These are phyloP conservation scores for Leptographium procerum DNA, from an alignment of 2,329 filamentous ascomycete species.

Conservation along the genomic window DNA sequence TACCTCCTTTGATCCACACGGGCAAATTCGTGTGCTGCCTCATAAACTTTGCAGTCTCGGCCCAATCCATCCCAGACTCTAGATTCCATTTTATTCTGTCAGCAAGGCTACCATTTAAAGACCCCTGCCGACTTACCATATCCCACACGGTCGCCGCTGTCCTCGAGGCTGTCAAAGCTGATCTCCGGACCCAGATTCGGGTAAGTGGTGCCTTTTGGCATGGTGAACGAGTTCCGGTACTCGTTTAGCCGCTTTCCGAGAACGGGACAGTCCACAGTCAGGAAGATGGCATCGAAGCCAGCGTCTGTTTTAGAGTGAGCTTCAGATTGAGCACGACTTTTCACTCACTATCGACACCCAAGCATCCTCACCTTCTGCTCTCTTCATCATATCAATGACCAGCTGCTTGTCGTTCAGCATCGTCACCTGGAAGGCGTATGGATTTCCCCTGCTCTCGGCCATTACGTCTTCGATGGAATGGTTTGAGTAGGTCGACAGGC, in stretches of 20 bases:
- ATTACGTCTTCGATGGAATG: constrained; percentile 33
- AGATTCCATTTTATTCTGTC: background rate
- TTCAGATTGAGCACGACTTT: too few relatives aligned
- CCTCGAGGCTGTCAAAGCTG: background rate
- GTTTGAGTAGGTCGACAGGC: constrained; percentile 34
- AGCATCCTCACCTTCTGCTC: constrained; percentile 4
- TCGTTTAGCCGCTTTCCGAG: constrained; percentile 42
- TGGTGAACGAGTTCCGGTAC: constrained; percentile 37
- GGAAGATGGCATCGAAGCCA: constrained; percentile 23
- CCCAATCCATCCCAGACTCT: constrained; percentile 30
- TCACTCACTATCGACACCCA: too few relatives aligned
- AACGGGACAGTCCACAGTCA: constrained; percentile 42
- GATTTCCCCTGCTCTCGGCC: constrained; percentile 24
- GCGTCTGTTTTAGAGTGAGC: background rate
- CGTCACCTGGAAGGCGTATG: constrained; percentile 42
- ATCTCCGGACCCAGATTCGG: background rate
- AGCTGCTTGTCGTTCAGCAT: constrained; percentile 34
- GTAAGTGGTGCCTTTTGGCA: constrained; percentile 29
- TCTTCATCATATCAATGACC: constrained; percentile 25
- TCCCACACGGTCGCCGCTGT: background rate
- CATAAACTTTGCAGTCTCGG: constrained; percentile 35
- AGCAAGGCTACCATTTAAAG: background rate
- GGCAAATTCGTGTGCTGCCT: constrained; percentile 33
- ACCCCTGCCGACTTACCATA: background rate
- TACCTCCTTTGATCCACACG: constrained; percentile 33